Conservation (phyloP, 169 alveolate genomes). For the Perkinsus marinus region DNA sequence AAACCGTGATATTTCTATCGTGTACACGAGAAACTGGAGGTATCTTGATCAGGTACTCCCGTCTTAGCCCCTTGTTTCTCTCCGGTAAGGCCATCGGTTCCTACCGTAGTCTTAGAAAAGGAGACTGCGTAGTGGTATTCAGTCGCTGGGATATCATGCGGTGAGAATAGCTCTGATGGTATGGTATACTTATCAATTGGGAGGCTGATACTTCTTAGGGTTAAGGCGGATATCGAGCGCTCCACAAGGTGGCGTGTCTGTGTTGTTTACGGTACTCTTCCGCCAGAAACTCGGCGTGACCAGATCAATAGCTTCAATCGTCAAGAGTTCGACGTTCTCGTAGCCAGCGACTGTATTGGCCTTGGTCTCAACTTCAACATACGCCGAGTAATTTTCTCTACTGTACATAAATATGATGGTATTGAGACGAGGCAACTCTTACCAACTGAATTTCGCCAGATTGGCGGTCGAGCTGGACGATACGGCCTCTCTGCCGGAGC, state of each 20-base stretch:
- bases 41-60: not conserved
- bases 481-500: slow-evolving; percentile 10
- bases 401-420: slow-evolving; percentile 47
- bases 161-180: not conserved
- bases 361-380: slow-evolving; percentile 71
- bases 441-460: slow-evolving; percentile 51
- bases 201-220: not conserved
- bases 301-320: slow-evolving; percentile 6
- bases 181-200: too few species aligned
- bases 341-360: slow-evolving; percentile 77
- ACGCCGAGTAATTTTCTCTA: slow-evolving; percentile 52
- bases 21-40: not conserved
- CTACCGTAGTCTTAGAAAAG: not conserved
- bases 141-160: not conserved
- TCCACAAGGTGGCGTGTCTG: slow-evolving; percentile 2
- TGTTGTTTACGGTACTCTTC: slow-evolving; percentile 57
- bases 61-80: not conserved
- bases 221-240: not conserved
- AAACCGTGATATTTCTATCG: not conserved
- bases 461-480: slow-evolving; percentile 79
- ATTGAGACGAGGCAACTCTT: slow-evolving; percentile 23
- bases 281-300: slow-evolving; percentile 58
- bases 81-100: not conserved
- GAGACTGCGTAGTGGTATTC: not conserved
- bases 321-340: slow-evolving; percentile 32